Conservation (phyloP, 2,329 filamentous ascomycete species). For the Calonectria leucothoes region DNA sequence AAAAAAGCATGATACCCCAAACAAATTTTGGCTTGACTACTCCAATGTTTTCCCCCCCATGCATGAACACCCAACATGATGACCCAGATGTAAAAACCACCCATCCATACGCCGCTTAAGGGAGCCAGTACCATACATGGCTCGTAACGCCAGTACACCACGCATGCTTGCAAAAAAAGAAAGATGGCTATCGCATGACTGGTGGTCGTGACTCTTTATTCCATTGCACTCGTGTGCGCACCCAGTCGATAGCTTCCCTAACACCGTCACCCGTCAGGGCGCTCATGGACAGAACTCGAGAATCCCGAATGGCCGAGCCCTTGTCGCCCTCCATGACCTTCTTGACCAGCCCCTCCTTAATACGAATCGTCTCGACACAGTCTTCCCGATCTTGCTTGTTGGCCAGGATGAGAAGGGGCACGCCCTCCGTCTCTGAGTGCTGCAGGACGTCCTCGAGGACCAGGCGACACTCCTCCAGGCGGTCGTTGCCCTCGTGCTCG, state of each 20-base stretch:
- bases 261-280: constrained; percentile 92
- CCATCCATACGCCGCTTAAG: constrained; percentile 32
- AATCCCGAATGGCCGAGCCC: constrained; percentile 86
- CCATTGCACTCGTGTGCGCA: constrained; percentile 92
- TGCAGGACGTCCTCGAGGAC: constrained; percentile 92
- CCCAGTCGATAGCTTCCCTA: constrained; percentile 95
- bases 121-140: constrained; percentile 27
- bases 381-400: constrained; percentile 99
- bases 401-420: constrained; percentile 90
- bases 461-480: constrained; percentile 87
- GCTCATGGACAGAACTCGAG: constrained; percentile 88
- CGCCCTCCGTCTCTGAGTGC: constrained; percentile 87
- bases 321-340: constrained; percentile 96
- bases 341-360: constrained; percentile 96
- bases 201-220: constrained; percentile 94
- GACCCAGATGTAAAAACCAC: constrained; percentile 16
- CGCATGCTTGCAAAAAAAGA: constrained; percentile 9
- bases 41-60: constrained; percentile 22
- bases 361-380: constrained; percentile 95
- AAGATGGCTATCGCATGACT: constrained; percentile 79
- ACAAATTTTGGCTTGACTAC: constrained; percentile 25
- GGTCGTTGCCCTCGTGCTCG: constrained; percentile 60
- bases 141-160: constrained; percentile 29
- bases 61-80: constrained; percentile 7
- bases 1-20: constrained; percentile 46